Base-by-base conservation (phyloP, 2,329 filamentous ascomycete genomes). In the Alternaria longipes region DNA sequence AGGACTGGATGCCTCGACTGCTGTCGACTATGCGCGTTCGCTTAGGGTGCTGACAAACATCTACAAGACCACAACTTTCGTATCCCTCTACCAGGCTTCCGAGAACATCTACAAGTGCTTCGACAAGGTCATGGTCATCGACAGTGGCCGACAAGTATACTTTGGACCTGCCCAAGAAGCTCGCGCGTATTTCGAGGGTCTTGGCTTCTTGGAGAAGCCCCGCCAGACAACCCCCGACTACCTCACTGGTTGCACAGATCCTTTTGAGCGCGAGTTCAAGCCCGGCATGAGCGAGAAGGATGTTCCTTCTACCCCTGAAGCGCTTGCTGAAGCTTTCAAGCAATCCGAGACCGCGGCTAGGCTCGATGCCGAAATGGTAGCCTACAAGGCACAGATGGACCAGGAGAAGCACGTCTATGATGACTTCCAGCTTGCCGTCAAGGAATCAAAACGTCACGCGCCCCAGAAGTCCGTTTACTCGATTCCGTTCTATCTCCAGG, bases 61-160 rank as follows among this genome's bases (percentile, higher is more conserved):
- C 56, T 93, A 93, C 84, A 88, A 91, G 75, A 93, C 90, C 0
- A 91, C 91, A 2, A 95, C 92, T 0, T 94, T 95, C 62, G 92
- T 96, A 1, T 93, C 92, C 0, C 82, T 97, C 0, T 97, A 96
- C 77, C 92, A 96, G 74, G 92, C 91, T 0, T 93, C 90, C 0
- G 91, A 95, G 78, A 93, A 90, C 69, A 92, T 94, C 63, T 94
- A 92, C 80, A 84, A 84, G 22, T 87, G 89, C 34, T 94, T 94
- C 63, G 92, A 96, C 82, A 95, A 94, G 78, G 91, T 95, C 12
- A 82, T 96, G 71, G 90, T 94, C 36, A 91, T 95, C 56, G 90
- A 94, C 63, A 85, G 87, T 41, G 92, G 92, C 2, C 86, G 85
- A 28, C 89, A 93, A 74, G 90, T 92, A 34, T 95, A 89, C 80